phyloP scores from a whole-genome alignment of 2,329 filamentous ascomycete species.

The Pseudonectria buxi region DNA sequence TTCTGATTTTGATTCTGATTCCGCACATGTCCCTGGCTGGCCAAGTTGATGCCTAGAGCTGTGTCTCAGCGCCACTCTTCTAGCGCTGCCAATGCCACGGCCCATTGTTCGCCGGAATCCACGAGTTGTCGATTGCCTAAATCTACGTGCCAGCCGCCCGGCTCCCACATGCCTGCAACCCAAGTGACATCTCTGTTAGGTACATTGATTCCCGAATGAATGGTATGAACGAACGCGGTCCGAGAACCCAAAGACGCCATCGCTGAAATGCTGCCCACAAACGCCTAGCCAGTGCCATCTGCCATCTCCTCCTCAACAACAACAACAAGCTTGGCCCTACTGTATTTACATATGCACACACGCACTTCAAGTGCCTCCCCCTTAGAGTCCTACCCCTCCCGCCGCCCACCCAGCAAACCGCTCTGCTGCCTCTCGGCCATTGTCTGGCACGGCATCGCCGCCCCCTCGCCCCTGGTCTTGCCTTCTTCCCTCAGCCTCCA shows the following conservation, averaged over 20 bases:
- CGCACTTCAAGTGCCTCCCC: neutral
- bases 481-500: conserved; percentile 26
- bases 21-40: too few relatives aligned
- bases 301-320: too few relatives aligned
- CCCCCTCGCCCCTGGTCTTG: conserved; percentile 24
- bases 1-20: too few relatives aligned
- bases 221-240: too few relatives aligned
- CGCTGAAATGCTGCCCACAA: conserved; percentile 21
- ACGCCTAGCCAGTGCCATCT: conserved; percentile 7
- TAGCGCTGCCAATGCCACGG: conserved; percentile 1
- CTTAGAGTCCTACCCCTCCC: conserved; percentile 29
- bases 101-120: conserved; percentile 1
- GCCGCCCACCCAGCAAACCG: conserved; percentile 31
- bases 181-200: too few relatives aligned
- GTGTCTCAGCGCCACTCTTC: conserved; percentile 6
- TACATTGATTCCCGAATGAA: too few relatives aligned
- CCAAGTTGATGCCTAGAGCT: conserved; percentile 8
- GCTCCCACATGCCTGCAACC: neutral
- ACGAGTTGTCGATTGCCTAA: neutral
- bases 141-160: neutral
- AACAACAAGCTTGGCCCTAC: conserved; percentile 9
- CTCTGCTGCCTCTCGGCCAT: conserved; percentile 16
- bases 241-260: conserved; percentile 22
- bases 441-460: conserved; percentile 18
- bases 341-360: conserved; percentile 8